Evolutionary conservation across 148 eudicot species (phyloP).

Genomic region (Rhododendron henanense): DNA sequence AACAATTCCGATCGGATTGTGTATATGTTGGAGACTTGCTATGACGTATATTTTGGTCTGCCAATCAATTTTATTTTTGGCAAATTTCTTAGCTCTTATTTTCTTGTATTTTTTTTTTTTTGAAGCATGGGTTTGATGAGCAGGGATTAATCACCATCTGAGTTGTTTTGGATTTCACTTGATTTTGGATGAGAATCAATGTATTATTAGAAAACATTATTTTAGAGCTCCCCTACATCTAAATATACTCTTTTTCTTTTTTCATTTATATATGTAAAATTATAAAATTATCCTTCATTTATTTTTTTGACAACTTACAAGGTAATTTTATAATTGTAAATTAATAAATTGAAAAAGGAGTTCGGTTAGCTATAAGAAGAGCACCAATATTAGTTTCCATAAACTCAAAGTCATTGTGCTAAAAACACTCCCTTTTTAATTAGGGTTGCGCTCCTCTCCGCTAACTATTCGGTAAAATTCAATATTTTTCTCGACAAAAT

Average conservation of each 20-base stretch:
- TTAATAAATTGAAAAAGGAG: no score
- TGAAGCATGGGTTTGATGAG: neutral
- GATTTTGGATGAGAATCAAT: neutral
- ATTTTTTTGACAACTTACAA: no score
- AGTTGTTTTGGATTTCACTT: neutral
- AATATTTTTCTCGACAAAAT: no score
- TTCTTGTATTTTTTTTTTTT: neutral
- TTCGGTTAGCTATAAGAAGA: neutral
- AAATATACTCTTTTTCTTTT: no score
- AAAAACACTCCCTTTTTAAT: neutral
- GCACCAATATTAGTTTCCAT: neutral
- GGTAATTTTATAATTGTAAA: no score
- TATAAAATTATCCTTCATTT: no score
- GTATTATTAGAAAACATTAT: neutral
- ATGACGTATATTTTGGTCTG: neutral
- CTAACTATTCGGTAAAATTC: no score
- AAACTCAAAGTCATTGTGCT: neutral
- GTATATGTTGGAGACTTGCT: neutral
- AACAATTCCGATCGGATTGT: neutral
- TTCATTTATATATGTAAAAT: no score
- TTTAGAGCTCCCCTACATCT: neutral
- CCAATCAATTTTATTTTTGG: neutral
- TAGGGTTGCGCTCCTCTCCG: no score
- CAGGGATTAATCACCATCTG: neutral
- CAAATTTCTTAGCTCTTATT: neutral